Evolutionary conservation across 306 rosid species (phyloP).

Genomic region (Calophaca sinica): DNA sequence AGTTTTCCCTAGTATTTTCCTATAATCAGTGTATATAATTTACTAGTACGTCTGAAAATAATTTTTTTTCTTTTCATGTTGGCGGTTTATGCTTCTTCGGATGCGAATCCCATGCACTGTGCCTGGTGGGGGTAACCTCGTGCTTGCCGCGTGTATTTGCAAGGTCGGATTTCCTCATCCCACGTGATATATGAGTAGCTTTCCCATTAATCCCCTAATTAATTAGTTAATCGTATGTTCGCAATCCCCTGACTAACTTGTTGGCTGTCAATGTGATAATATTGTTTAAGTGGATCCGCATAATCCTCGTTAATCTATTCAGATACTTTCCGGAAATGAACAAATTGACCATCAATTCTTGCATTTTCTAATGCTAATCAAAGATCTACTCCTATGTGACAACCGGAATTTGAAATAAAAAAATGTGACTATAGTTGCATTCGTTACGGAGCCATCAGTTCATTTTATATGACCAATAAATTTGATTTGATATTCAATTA

Average conservation of each 20-base stretch:
- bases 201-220: too few relatives aligned
- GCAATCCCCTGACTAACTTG: not conserved
- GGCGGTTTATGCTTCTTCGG: slow-evolving; percentile 36
- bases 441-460: not conserved
- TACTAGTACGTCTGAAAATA: not conserved
- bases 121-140: slow-evolving; percentile 11
- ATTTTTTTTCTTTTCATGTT: not conserved
- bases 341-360: not conserved
- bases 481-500: not conserved
- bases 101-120: slow-evolving; percentile 32
- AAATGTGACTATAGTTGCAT: not conserved
- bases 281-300: slow-evolving; percentile 39
- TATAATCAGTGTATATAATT: too few relatives aligned
- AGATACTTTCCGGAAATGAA: slow-evolving; percentile 5
- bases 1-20: too few relatives aligned
- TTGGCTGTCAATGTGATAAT: slow-evolving; percentile 32
- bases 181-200: not conserved
- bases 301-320: slow-evolving; percentile 35
- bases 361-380: not conserved
- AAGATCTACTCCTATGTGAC: not conserved
- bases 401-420: not conserved
- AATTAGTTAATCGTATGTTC: too few relatives aligned
- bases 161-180: not conserved
- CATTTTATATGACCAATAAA: not conserved
- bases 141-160: slow-evolving; percentile 34